Base-by-base conservation (phyloP, 306 rosid genomes). In the Rubus parviflorus region DNA sequence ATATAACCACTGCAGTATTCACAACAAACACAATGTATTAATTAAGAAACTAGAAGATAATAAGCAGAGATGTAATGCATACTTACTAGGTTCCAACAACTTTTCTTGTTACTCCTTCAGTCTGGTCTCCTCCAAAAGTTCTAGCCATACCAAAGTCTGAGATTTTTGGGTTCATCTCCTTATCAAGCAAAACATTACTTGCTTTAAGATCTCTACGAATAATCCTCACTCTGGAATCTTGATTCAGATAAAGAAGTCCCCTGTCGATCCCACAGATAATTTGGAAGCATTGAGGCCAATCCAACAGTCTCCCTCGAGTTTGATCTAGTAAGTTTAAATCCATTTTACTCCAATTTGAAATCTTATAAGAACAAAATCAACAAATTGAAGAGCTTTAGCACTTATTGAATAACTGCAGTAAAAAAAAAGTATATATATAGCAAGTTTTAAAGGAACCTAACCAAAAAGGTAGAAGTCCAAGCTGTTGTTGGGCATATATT, bases 161-260 rank as follows among this genome's bases (percentile, higher is more conserved):
- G 43, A 86, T 81, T 64, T 86, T 86, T 14, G 87, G 80, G 20
- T 70, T 86, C 87, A 86, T 77, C 23, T 75, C 75, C 1, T 13
- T 11, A 51, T 83, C 87, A 35, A 86, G 85, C 43, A 86, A 57
- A 15, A 86, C 62, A 16, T 86, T 86, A 66, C 87, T 86, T 70
- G 83, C 86, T 74, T 83, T 83, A 23, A 86, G 76, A 77, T 83
- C 86, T 65, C 86, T 73, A 41, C 82, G 87, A 14, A 86, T 83
- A 56, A 86, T 86, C 68, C 79, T 83, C 19, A 83, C 3, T 62
- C 87, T 80, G 8, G 87, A 86, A 80, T 86, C n/a, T 46, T 86
- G 83, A 73, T 90, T 90, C 58, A 90, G 95, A 80, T 90, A 90
- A 4, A 90, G 46, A 43, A 88, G 88, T 25, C 95, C 90, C 16